Percentiles rank a stretch among this genome's conserved stretches.
These are phyloP conservation scores for Acacia confusa DNA, from an alignment of 306 rosid genomes.

Conservation along the genomic window DNA sequence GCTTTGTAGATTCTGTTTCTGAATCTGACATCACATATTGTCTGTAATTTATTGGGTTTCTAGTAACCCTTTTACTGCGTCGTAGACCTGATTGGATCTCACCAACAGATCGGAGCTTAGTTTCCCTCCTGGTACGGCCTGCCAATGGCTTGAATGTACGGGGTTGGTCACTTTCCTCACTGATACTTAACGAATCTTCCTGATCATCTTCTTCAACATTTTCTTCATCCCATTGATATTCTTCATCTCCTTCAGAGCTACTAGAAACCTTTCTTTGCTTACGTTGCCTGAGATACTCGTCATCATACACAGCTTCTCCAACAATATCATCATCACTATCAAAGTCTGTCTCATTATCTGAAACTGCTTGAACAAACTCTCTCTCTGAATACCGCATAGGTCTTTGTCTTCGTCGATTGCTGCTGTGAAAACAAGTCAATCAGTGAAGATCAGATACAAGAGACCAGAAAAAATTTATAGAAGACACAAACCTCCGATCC, in stretches of 20 bases:
- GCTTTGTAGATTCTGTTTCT: constrained; percentile 66
- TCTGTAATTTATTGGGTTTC: constrained; percentile 67
- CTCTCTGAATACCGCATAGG: constrained; percentile 86
- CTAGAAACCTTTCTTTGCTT: constrained; percentile 74
- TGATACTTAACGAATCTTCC: constrained; percentile 63
- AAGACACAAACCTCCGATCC: constrained; percentile 66
- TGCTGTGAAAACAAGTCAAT: constrained; percentile 31
- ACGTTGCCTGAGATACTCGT: constrained; percentile 81
- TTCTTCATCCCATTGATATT: constrained; percentile 82
- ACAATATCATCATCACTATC: constrained; percentile 95
- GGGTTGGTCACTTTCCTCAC: constrained; percentile 84
- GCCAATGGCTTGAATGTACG: constrained; percentile 58
- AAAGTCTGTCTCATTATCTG: constrained; percentile 77
- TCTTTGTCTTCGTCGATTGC: constrained; percentile 79
- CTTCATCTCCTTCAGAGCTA: constrained; percentile 98
- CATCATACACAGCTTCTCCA: constrained; percentile 93
- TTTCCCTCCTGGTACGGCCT: constrained; percentile 76
- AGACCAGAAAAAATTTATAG: background rate
- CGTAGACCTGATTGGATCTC: constrained; percentile 86
- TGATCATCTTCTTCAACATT: constrained; percentile 76
- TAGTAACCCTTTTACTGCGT: constrained; percentile 92
- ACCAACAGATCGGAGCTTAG: constrained; percentile 70
- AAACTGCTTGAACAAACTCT: constrained; percentile 73
- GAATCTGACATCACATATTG: constrained; percentile 80
- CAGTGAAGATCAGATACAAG: constrained; percentile 20